Evolutionary conservation across 192 early-diverging fungal genomes (phyloP).

Genomic region (Coemansia sp.): DNA sequence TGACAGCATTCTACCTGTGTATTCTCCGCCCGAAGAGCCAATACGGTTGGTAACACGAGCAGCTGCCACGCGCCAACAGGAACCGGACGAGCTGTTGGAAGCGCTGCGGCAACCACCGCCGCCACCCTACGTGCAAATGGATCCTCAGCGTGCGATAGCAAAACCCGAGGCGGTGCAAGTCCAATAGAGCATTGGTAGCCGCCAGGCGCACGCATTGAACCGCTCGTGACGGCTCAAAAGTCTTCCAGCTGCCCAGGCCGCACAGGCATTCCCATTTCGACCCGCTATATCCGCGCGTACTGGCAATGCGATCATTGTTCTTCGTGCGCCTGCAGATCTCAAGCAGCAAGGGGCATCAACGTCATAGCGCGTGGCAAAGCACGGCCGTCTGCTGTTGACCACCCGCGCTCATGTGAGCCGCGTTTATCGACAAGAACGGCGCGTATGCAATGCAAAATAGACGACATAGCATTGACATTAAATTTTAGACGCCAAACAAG

Average conservation of each 20-base stretch:
- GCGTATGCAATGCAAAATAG: background rate
- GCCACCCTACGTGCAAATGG: background rate
- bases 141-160: background rate
- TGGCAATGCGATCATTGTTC: too few relatives aligned
- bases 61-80: background rate
- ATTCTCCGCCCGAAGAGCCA: slow-evolving; percentile 8
- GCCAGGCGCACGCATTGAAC: too few relatives aligned
- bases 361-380: background rate
- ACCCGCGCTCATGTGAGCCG: background rate
- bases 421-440: background rate
- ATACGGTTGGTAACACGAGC: background rate
- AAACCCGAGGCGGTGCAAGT: background rate
- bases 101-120: slow-evolving; percentile 9
- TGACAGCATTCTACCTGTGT: slow-evolving; percentile 1
- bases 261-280: background rate
- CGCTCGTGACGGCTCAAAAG: background rate
- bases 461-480: background rate
- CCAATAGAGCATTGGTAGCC: background rate
- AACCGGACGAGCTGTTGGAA: background rate
- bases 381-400: background rate
- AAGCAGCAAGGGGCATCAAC: background rate
- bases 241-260: background rate
- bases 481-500: too few relatives aligned
- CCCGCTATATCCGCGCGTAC: too few relatives aligned
- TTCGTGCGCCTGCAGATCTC: background rate